phyloP scores from a whole-genome alignment of 805 yeast species.

The Pichia sporocuriosa region DNA sequence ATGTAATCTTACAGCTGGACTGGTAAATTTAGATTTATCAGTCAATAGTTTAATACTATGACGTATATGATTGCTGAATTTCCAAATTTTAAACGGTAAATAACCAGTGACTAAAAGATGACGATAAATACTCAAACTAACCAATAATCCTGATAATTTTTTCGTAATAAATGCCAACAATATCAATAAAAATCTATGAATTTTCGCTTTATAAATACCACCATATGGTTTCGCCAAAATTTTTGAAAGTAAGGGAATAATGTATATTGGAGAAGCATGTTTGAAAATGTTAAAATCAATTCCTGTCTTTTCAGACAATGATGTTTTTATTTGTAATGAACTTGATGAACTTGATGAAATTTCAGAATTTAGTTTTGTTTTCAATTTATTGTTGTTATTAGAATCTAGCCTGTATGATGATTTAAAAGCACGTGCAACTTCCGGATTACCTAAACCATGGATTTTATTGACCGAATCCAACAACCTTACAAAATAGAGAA shows the following conservation, averaged over 20 bases:
- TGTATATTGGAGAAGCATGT: background rate
- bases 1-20: conserved; percentile 16
- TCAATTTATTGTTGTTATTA: too few relatives aligned
- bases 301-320: background rate
- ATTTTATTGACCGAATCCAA: conserved; percentile 27
- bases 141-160: conserved; percentile 17
- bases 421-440: background rate
- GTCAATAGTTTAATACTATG: conserved; percentile 17
- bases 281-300: background rate
- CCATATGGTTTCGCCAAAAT: background rate
- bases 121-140: conserved; percentile 49
- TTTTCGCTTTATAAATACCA: background rate
- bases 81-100: conserved; percentile 50
- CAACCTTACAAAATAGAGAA: conserved; percentile 53
- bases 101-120: conserved; percentile 66
- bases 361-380: background rate
- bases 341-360: too few relatives aligned
- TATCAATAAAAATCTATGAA: background rate
- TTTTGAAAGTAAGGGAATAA: background rate
- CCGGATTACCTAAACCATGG: conserved; percentile 23
- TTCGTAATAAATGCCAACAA: conserved; percentile 7
- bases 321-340: background rate
- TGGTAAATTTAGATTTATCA: conserved; percentile 8
- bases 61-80: conserved; percentile 30
- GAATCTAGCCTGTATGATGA: too few relatives aligned